These are phyloP conservation scores for Alloteropsis semialata DNA, from an alignment of 176 grass and related monocot genomes.

Conservation along the genomic window DNA sequence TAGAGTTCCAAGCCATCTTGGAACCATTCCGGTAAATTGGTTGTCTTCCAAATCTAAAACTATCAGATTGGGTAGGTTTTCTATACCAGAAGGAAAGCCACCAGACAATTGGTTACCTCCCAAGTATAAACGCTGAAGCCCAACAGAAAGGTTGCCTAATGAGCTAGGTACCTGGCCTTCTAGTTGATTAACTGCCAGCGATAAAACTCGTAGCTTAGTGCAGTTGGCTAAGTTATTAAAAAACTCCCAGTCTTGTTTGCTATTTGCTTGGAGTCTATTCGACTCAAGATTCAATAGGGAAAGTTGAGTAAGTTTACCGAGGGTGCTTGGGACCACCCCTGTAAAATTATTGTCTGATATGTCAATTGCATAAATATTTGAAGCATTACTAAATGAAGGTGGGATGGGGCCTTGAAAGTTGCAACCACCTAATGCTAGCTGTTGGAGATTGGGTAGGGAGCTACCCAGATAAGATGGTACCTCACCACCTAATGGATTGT, in stretches of 20 bases:
- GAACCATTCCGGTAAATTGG: not conserved
- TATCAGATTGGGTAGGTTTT: not conserved
- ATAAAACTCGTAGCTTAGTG: not conserved
- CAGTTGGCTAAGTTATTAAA: constrained; percentile 28
- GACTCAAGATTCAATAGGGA: not conserved
- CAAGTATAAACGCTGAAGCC: not conserved
- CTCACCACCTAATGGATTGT: not conserved
- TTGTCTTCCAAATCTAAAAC: not conserved
- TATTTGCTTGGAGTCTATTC: not conserved
- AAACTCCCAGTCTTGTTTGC: constrained; percentile 24
- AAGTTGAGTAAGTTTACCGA: not conserved
- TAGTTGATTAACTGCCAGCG: not conserved
- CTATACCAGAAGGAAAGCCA: not conserved
- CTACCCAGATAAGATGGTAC: not conserved
- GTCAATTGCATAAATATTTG: not conserved
- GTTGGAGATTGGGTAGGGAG: not conserved
- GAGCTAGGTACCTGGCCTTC: constrained; percentile 13
- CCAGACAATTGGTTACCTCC: not conserved
- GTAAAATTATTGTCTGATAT: constrained; percentile 3
- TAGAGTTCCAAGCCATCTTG: not conserved
- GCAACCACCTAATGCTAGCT: not conserved
- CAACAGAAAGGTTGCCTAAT: not conserved
- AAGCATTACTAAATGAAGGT: not conserved
- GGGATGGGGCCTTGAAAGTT: constrained; percentile 13
- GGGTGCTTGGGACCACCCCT: not conserved